These are phyloP conservation scores for Ceratocystis cacaofunesta DNA, from an alignment of 2,329 filamentous ascomycete genomes.

Conservation along the genomic window DNA sequence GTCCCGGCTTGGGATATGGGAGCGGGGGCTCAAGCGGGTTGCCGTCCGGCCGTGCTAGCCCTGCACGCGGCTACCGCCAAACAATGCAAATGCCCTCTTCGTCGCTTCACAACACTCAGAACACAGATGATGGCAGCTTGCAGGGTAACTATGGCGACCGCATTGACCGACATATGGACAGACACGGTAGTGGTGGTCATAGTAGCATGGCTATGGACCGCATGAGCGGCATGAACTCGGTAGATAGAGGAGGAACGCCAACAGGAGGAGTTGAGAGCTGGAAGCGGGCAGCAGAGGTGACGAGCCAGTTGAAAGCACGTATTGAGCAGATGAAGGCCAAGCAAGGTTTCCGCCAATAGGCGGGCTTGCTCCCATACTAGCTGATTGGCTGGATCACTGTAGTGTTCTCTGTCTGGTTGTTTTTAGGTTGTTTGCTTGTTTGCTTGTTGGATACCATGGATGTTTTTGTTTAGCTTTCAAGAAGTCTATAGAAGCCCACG, in stretches of 20 bases:
- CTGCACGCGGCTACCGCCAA: slow-evolving; percentile 39
- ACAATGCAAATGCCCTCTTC: slow-evolving; percentile 18
- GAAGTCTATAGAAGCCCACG: slow-evolving; percentile 3
- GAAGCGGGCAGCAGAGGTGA: slow-evolving; percentile 94
- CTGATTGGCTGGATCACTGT: background rate
- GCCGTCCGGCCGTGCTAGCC: slow-evolving; percentile 44
- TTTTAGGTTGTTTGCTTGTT: slow-evolving; percentile 2
- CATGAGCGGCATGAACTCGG: slow-evolving; percentile 1
- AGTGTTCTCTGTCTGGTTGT: background rate
- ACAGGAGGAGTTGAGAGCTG: slow-evolving; percentile 63
- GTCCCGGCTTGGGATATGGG: slow-evolving; percentile 36
- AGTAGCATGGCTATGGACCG: slow-evolving; percentile 3
- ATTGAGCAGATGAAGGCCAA: slow-evolving; percentile 94
- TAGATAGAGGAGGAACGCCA: slow-evolving; percentile 5
- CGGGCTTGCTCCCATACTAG: background rate
- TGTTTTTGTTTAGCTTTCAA: background rate
- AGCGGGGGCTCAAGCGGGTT: slow-evolving; percentile 20
- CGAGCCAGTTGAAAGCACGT: slow-evolving; percentile 87
- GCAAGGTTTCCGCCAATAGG: slow-evolving; percentile 19
- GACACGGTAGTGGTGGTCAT: background rate
- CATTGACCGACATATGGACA: background rate
- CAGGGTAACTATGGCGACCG: slow-evolving; percentile 13
- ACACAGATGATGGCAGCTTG: slow-evolving; percentile 10
- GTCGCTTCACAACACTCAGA: slow-evolving; percentile 7
- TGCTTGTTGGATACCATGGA: slow-evolving; percentile 3